Evolutionary conservation across 2,329 filamentous ascomycete genomes (phyloP).

Genomic region (Xylariales sp.): DNA sequence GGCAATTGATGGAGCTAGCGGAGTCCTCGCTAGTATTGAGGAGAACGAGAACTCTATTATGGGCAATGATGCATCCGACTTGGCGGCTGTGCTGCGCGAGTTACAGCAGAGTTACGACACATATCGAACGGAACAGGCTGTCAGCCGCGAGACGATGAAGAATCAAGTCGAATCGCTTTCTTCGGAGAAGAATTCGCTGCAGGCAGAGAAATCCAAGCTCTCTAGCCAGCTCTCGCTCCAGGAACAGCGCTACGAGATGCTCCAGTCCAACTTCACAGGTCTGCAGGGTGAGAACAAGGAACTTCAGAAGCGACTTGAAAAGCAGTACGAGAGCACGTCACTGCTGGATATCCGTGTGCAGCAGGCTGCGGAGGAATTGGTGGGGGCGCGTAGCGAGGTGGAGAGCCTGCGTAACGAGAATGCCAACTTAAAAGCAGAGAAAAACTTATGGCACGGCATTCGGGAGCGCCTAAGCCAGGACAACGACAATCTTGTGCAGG

Average conservation of each 20-base stretch:
- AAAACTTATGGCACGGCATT: conserved; percentile 90
- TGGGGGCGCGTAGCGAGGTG: conserved; percentile 75
- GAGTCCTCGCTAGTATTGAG: conserved; percentile 56
- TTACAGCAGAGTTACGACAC: conserved; percentile 86
- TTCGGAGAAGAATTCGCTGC: conserved; percentile 74
- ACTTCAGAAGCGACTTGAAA: conserved; percentile 76
- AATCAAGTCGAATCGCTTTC: conserved; percentile 80
- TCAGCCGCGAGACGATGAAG: conserved; percentile 77
- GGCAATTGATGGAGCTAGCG: conserved; percentile 60
- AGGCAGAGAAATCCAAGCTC: conserved; percentile 75
- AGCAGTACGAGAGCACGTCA: conserved; percentile 75
- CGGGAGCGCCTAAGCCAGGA: conserved; percentile 85
- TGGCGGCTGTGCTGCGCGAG: conserved; percentile 77
- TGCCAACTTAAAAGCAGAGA: conserved; percentile 90
- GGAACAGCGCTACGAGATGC: conserved; percentile 80
- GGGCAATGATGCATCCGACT: conserved; percentile 56
- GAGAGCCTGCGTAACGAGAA: conserved; percentile 89
- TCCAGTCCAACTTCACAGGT: conserved; percentile 82
- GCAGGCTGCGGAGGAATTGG: conserved; percentile 87
- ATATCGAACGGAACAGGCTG: conserved; percentile 79
- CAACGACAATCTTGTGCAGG: conserved; percentile 78
- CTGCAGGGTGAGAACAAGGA: conserved; percentile 82
- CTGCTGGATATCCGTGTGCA: conserved; percentile 89
- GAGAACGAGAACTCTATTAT: conserved; percentile 51
- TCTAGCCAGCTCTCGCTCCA: conserved; percentile 79